These are phyloP conservation scores for Zymoseptoria tritici DNA, from an alignment of 2,329 filamentous ascomycete genomes.

Conservation along the genomic window DNA sequence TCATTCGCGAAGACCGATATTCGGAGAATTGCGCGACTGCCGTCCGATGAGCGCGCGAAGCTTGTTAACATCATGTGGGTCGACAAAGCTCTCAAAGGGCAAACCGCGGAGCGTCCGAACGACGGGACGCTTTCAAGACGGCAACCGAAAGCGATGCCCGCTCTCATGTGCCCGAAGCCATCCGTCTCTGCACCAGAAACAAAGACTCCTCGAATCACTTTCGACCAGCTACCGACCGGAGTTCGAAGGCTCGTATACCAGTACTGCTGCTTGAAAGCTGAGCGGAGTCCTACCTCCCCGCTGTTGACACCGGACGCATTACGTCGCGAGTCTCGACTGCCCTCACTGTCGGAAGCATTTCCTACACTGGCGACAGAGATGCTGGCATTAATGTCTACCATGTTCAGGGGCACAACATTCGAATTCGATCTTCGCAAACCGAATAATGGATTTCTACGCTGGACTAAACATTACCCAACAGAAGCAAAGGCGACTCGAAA, in stretches of 20 bases:
- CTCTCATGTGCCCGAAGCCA: not conserved
- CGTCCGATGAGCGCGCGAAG: not conserved
- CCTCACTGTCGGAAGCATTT: not conserved
- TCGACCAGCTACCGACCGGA: constrained; percentile 7
- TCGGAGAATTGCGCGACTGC: not conserved
- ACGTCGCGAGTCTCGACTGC: not conserved
- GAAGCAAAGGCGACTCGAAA: constrained; percentile 7
- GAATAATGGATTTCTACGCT: constrained; percentile 1
- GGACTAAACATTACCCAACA: constrained; percentile 8
- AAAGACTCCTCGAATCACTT: not conserved
- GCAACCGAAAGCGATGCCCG: not conserved
- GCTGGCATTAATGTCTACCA: constrained; percentile 1
- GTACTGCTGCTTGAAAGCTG: constrained; percentile 1
- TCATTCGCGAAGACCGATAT: not conserved
- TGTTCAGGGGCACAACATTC: constrained; percentile 11
- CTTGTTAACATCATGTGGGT: constrained; percentile 9
- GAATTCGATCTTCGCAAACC: constrained; percentile 13
- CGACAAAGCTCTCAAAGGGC: constrained; percentile 7
- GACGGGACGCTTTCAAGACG: not conserved
- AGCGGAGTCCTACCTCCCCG: not conserved
- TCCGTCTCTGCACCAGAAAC: not conserved
- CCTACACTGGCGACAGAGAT: not conserved
- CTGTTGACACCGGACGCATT: not conserved
- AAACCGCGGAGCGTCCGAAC: not conserved
- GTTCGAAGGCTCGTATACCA: constrained; percentile 11